These are phyloP conservation scores for Stropharia rugosoannulata DNA, from an alignment of 768 basidiomycete genomes.

Conservation along the genomic window DNA sequence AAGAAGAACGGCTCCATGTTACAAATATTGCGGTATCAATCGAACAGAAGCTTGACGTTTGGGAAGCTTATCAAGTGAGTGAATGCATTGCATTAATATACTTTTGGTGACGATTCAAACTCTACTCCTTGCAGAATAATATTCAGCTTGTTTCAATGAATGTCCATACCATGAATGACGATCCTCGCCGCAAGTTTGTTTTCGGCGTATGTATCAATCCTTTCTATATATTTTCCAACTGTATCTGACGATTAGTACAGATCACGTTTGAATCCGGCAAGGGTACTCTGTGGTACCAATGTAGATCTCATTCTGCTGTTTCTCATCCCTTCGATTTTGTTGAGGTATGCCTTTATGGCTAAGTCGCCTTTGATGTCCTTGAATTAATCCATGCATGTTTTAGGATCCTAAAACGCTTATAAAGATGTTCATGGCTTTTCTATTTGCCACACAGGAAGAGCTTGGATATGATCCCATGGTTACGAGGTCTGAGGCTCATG, in stretches of 20 bases:
- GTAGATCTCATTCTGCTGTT: neutral
- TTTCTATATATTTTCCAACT: neutral
- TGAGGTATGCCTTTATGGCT: neutral
- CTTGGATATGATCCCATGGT: too few species aligned
- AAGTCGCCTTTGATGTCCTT: too few species aligned
- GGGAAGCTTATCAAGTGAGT: neutral
- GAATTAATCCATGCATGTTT: too few species aligned
- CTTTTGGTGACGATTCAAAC: too few species aligned
- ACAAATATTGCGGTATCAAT: neutral
- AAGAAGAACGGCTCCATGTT: neutral
- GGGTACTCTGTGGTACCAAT: neutral
- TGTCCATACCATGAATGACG: conserved; percentile 8
- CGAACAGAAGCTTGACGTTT: neutral
- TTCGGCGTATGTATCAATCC: neutral
- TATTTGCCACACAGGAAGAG: too few species aligned
- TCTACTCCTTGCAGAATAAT: neutral
- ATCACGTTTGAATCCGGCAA: neutral
- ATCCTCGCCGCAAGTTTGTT: conserved; percentile 1
- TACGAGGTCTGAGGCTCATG: too few species aligned
- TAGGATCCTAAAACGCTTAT: too few species aligned
- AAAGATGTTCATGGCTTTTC: too few species aligned
- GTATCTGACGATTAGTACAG: neutral
- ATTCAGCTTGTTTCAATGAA: neutral
- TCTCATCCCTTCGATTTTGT: neutral
- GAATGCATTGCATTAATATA: too few species aligned